A percentile compares a stretch with the other conserved stretches of the same genome.
Evolutionary conservation across 2,329 filamentous ascomycete genomes (phyloP).

Genomic region (Aspergillus versicolor): DNA sequence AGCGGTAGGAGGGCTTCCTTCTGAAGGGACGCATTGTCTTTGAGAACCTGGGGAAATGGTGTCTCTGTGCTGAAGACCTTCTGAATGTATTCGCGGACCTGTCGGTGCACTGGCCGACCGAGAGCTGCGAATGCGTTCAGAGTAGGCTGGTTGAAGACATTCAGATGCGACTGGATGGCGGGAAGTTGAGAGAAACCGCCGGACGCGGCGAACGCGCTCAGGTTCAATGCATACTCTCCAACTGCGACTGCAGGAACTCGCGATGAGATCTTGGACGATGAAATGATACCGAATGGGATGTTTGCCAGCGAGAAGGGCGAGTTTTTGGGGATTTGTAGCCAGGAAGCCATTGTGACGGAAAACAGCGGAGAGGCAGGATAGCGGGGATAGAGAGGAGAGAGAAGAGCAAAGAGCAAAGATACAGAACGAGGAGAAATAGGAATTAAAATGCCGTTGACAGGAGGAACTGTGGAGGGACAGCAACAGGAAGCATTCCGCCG

Average conservation of each 20-base stretch:
- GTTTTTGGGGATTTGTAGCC: constrained; percentile 59
- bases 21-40: constrained; percentile 60
- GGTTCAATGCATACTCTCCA: constrained; percentile 69
- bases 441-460: constrained; percentile 28
- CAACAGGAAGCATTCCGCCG: constrained; percentile 21
- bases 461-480: constrained; percentile 38
- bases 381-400: background rate
- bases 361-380: background rate
- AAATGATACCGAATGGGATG: constrained; percentile 81
- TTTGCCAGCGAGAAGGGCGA: constrained; percentile 76
- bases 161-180: constrained; percentile 56
- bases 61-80: constrained; percentile 63
- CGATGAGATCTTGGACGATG: constrained; percentile 55
- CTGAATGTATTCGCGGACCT: constrained; percentile 70
- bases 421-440: background rate
- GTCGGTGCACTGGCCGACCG: constrained; percentile 64
- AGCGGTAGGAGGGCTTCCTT: constrained; percentile 60
- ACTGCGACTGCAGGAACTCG: constrained; percentile 70
- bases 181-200: constrained; percentile 62
- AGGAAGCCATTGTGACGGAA: constrained; percentile 48
- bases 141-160: constrained; percentile 64
- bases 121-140: constrained; percentile 73
- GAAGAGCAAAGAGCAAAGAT: background rate
- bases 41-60: constrained; percentile 59
- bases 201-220: constrained; percentile 60